Percentiles rank a stretch among this genome's conserved stretches.
phyloP scores from a whole-genome alignment of 2,329 filamentous ascomycete species.

The Metarhizium humberi region DNA sequence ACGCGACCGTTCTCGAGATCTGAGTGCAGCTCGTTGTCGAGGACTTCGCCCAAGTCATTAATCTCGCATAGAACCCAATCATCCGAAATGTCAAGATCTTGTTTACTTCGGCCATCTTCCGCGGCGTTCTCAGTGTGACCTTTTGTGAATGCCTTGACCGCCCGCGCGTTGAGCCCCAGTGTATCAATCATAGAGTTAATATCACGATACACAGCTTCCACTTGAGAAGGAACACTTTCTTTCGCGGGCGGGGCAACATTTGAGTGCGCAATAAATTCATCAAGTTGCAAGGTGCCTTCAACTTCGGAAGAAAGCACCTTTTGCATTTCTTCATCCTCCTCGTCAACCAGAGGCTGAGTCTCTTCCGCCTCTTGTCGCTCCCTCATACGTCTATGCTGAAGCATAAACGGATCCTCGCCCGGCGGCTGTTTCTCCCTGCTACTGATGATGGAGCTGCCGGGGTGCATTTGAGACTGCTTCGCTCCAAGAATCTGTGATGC shows the following conservation, averaged over 20 bases:
- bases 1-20: constrained; percentile 61
- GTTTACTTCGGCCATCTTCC: constrained; percentile 45
- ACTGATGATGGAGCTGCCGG: constrained; percentile 29
- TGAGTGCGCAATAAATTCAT: constrained; percentile 58
- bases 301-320: constrained; percentile 51
- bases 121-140: constrained; percentile 53
- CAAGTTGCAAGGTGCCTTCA: constrained; percentile 51
- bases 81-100: constrained; percentile 60
- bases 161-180: constrained; percentile 69
- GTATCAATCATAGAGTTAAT: constrained; percentile 94
- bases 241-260: constrained; percentile 42
- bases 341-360: constrained; percentile 48
- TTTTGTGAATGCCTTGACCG: constrained; percentile 55
- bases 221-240: constrained; percentile 52
- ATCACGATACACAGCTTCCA: constrained; percentile 63
- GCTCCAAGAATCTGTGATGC: constrained; percentile 43
- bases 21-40: constrained; percentile 53
- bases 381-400: constrained; percentile 41
- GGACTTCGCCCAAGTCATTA: constrained; percentile 53
- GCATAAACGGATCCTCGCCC: constrained; percentile 36
- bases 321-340: constrained; percentile 62
- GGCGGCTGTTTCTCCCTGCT: constrained; percentile 24
- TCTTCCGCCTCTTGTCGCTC: constrained; percentile 49
- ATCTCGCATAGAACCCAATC: constrained; percentile 73
- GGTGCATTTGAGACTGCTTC: constrained; percentile 26